phyloP scores from a whole-genome alignment of 2,329 filamentous ascomycete species.

The Monosporascus sp. region DNA sequence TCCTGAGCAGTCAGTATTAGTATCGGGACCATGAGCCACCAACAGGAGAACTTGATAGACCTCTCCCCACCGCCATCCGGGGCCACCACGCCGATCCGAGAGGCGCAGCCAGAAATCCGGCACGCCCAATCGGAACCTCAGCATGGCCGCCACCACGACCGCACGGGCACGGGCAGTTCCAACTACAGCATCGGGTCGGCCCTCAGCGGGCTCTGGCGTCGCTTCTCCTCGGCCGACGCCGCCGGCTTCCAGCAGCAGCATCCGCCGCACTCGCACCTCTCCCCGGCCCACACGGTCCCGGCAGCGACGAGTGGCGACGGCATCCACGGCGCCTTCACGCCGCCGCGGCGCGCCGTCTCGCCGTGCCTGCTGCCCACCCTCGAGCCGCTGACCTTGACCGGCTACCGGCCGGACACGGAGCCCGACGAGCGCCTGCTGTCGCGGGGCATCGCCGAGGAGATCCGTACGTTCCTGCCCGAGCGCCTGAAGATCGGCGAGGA shows the following conservation, averaged over 20 bases:
- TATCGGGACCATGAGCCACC: constrained; percentile 4
- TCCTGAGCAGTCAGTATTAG: too few species aligned
- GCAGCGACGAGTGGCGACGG: constrained; percentile 33
- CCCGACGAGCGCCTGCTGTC: constrained; percentile 63
- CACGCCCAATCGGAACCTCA: not conserved
- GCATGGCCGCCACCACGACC: constrained; percentile 5
- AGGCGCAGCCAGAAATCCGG: not conserved
- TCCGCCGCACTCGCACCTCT: constrained; percentile 16
- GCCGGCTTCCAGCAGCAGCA: constrained; percentile 14
- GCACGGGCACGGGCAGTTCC: constrained; percentile 5
- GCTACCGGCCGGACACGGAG: constrained; percentile 58
- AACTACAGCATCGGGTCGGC: constrained; percentile 23
- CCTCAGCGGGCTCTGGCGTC: constrained; percentile 58
- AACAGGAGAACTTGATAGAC: constrained; percentile 24
- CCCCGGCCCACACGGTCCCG: constrained; percentile 19
- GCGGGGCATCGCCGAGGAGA: constrained; percentile 79
- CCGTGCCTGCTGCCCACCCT: constrained; percentile 87
- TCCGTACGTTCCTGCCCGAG: constrained; percentile 80
- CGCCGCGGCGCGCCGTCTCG: constrained; percentile 59
- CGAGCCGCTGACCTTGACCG: constrained; percentile 69
- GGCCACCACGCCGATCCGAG: constrained; percentile 15
- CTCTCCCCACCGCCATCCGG: constrained; percentile 22
- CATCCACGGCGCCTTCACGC: constrained; percentile 56
- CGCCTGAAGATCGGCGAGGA: constrained; percentile 80
- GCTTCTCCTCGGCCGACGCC: constrained; percentile 52